Evolutionary conservation across 352 stramenopile genomes (phyloP).

Genomic region (Phytophthora ohioensis): DNA sequence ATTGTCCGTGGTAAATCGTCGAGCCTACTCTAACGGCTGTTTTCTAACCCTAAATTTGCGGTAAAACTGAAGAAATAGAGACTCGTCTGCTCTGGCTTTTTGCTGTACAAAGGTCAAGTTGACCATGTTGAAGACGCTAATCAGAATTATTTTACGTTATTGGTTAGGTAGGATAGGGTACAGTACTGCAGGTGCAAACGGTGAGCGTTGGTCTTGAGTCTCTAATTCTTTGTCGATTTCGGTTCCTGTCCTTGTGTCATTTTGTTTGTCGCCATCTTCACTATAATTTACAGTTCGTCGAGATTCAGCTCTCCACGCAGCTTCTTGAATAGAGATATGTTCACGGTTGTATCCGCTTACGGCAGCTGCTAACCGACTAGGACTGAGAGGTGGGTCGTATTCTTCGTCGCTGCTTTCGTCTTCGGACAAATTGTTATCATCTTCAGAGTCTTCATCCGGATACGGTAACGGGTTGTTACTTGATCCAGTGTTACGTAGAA

Average conservation of each 20-base stretch:
- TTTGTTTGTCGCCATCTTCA: constrained; percentile 41
- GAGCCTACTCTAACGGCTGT: constrained; percentile 13
- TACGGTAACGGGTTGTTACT: constrained; percentile 27
- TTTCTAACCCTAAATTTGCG: constrained; percentile 13
- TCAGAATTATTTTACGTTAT: constrained; percentile 21
- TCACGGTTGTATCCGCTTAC: constrained; percentile 37
- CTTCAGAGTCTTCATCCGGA: constrained; percentile 24
- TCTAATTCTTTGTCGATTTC: constrained; percentile 32
- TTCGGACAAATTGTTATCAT: constrained; percentile 15
- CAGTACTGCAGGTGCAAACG: constrained; percentile 63
- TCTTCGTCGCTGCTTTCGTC: constrained; percentile 31
- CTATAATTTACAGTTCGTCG: constrained; percentile 8
- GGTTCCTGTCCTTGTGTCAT: constrained; percentile 32
- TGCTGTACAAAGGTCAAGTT: constrained; percentile 14
- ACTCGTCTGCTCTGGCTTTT: constrained; percentile 27
- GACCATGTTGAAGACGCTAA: neutral
- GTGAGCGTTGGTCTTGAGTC: constrained; percentile 38
- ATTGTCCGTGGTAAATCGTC: constrained; percentile 15
- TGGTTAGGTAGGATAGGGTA: constrained; percentile 65
- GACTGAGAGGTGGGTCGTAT: constrained; percentile 14
- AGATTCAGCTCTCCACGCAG: constrained; percentile 2
- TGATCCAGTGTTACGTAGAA: constrained; percentile 44
- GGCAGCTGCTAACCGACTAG: constrained; percentile 27
- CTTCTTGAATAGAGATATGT: constrained; percentile 8
- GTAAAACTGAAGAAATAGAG: neutral